phyloP scores from a whole-genome alignment of 306 rosid species.

The Casuarina glauca region DNA sequence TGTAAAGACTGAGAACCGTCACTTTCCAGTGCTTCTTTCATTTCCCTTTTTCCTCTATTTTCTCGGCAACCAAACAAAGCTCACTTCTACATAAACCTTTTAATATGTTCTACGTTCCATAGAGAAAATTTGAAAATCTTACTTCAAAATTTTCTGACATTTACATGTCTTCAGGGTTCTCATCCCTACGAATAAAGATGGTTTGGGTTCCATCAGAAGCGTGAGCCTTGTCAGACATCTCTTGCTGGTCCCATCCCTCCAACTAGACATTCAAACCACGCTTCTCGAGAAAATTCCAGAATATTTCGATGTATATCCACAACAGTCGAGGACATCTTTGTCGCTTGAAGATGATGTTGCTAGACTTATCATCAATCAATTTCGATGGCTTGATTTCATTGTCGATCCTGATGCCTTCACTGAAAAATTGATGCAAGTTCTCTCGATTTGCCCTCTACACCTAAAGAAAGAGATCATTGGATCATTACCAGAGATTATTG shows the following conservation, averaged over 20 bases:
- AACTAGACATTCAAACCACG: constrained; percentile 31
- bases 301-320: constrained; percentile 23
- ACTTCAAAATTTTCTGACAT: background rate
- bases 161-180: constrained; percentile 28
- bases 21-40: background rate
- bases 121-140: background rate
- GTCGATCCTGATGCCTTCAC: constrained; percentile 37
- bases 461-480: constrained; percentile 47
- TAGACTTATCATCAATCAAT: constrained; percentile 40
- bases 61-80: background rate
- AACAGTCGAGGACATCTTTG: constrained; percentile 14
- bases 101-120: background rate
- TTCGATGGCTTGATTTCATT: constrained; percentile 46
- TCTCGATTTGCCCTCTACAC: constrained; percentile 35
- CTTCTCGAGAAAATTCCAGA: constrained; percentile 49
- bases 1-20: background rate
- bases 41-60: background rate
- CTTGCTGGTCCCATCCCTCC: constrained; percentile 35
- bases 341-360: constrained; percentile 40
- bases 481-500: constrained; percentile 42
- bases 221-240: constrained; percentile 38
- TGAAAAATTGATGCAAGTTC: constrained; percentile 40
- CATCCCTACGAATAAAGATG: constrained; percentile 10
- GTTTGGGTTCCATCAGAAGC: constrained; percentile 26
- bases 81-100: background rate